Evolutionary conservation across 2,329 filamentous ascomycete genomes (phyloP).

Genomic region (Claviceps cyperi): DNA sequence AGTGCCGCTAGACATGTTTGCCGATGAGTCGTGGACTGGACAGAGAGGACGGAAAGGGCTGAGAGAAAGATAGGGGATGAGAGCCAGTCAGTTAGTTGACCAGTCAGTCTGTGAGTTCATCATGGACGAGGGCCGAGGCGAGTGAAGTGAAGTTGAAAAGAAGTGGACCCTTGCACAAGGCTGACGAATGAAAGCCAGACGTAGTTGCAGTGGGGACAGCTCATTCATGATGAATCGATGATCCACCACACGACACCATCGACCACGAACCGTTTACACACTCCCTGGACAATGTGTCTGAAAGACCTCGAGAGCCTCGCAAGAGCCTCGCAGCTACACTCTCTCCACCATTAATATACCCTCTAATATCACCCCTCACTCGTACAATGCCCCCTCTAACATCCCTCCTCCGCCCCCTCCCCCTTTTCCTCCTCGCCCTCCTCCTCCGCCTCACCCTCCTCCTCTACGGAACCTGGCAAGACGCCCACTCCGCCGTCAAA

Average conservation of each 20-base stretch:
- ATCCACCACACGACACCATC: not conserved
- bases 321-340: too few species aligned
- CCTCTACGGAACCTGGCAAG: constrained; percentile 83
- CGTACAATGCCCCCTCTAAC: constrained; percentile 4
- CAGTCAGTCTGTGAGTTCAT: not conserved
- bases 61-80: not conserved
- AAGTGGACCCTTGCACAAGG: not conserved
- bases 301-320: too few species aligned
- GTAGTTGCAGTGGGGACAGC: not conserved
- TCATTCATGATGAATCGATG: too few species aligned
- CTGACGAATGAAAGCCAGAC: not conserved
- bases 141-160: not conserved
- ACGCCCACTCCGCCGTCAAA: constrained; percentile 80
- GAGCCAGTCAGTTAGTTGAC: not conserved
- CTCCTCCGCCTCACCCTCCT: constrained; percentile 60
- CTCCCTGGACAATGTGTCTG: too few species aligned
- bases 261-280: not conserved
- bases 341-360: not conserved
- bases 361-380: not conserved
- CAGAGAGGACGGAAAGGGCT: not conserved
- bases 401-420: constrained; percentile 19
- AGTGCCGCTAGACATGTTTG: constrained; percentile 24
- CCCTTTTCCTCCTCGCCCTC: constrained; percentile 42
- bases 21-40: not conserved
- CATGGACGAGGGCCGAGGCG: not conserved